Evolutionary conservation across 306 rosid species (phyloP).

Genomic region (Fagus crenata): DNA sequence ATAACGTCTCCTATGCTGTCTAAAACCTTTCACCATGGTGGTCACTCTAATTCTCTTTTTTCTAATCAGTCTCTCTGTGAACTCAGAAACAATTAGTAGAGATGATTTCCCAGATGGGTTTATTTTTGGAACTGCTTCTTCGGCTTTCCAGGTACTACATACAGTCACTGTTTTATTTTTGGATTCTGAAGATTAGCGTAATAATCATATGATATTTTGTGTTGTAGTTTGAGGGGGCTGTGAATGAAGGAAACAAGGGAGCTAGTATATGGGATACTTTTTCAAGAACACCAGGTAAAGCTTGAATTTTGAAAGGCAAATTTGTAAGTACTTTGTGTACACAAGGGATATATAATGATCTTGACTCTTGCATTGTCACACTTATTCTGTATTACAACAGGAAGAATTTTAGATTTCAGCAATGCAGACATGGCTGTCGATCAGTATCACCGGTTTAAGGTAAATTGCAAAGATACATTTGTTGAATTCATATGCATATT

Average conservation of each 20-base stretch:
- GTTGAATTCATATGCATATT: conserved; percentile 21
- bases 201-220: conserved; percentile 13
- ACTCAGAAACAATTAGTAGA: conserved; percentile 62
- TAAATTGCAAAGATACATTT: conserved; percentile 27
- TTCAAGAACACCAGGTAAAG: conserved; percentile 63
- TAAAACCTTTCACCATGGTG: conserved; percentile 43
- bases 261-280: conserved; percentile 87
- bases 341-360: neutral
- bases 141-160: conserved; percentile 79
- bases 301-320: neutral
- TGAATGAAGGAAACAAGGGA: conserved; percentile 87
- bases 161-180: no score
- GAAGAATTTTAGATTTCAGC: conserved; percentile 91
- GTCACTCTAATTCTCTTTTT: conserved; percentile 33
- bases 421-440: conserved; percentile 90
- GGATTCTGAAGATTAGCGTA: neutral
- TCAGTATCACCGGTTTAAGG: conserved; percentile 95
- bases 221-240: conserved; percentile 82
- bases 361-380: neutral
- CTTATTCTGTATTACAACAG: conserved; percentile 40
- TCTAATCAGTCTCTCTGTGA: conserved; percentile 28
- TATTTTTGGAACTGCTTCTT: conserved; percentile 91
- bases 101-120: conserved; percentile 82
- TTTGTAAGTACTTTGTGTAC: neutral
- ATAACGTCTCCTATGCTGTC: neutral